These are phyloP conservation scores for Scenedesmus sp. DNA, from an alignment of 163 green algal species.

Conservation along the genomic window DNA sequence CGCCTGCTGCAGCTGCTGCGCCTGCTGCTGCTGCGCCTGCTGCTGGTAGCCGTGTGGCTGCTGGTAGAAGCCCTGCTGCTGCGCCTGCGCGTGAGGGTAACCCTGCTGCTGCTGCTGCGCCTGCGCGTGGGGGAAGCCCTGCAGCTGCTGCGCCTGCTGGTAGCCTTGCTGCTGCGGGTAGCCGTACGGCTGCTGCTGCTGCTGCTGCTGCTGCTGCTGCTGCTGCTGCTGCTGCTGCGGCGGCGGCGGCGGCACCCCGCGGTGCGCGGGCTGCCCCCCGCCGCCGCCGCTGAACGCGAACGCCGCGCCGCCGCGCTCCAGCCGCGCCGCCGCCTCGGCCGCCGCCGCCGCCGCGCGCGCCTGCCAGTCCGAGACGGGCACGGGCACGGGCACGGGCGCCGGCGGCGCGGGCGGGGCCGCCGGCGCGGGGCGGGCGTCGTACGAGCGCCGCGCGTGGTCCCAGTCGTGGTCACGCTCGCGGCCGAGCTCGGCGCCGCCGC, in stretches of 20 bases:
- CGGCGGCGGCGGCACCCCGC: not conserved
- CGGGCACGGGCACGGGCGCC: not conserved
- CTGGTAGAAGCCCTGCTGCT: no score
- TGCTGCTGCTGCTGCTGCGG: not conserved
- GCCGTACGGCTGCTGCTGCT: not conserved
- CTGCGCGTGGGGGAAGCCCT: no score
- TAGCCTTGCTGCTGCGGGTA: not conserved
- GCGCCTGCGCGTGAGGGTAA: no score
- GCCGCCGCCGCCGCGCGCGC: not conserved
- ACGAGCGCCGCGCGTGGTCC: no score
- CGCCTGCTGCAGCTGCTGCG: not conserved
- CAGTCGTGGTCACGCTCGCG: no score
- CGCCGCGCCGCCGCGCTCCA: no score
- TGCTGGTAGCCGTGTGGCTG: no score
- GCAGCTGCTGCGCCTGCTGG: not conserved
- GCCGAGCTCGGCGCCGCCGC: no score
- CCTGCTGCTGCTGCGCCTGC: not conserved
- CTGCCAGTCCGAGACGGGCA: not conserved
- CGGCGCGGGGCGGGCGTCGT: no score
- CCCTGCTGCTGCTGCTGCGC: no score
- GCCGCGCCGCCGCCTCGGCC: not conserved
- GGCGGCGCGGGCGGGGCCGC: no score
- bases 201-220: not conserved
- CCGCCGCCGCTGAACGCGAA: no score
- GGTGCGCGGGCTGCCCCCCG: not conserved